Base-by-base conservation (phyloP, 2,329 filamentous ascomycete genomes). In the Microcyclosporella mali region DNA sequence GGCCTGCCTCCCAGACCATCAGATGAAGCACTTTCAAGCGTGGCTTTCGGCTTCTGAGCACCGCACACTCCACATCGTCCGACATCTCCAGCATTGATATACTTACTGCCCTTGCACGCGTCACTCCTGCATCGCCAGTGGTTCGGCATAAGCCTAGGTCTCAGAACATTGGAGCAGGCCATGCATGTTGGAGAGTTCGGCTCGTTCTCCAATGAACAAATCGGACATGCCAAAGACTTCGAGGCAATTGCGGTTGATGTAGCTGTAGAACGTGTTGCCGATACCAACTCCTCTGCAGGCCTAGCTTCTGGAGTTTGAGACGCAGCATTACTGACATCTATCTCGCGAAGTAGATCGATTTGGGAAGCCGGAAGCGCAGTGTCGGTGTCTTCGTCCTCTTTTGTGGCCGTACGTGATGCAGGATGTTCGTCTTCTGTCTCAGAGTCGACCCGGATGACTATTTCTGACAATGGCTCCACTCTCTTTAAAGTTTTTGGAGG, bases 21-120 rank as follows among this genome's bases (percentile, higher is more conserved):
- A 9, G 21, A 21, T 16, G 4, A 27, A 8, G 27, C 32, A n/a
- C n/a, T 11, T n/a, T 11, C 25, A 30, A 28, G 17, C 2, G 21
- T 33, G 11, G 19, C n/a, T 28, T 48, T 46, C 6, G 56, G 53
- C 37, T 56, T 59, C 33, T 48, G 45, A 25, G 63, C 65, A 14
- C 81, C 81, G 58, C 85, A 90, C 4, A 85, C 64, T 3, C 84
- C 84, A 60, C 85, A 90, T 1, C 80, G 61, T 6, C 80, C 82
- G 50, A 73, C 79, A 61, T 89, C 84, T 1, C 74, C 78, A 9
- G 82, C 73, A 56, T 89, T 90, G 40, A 81, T 57, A 59, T 87
- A 90, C 15, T 56, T 47, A 34, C 71, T 76, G 10, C 66, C 70
- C 46, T 64, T 65, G 59, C 85, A 90, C 2, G 66, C 51, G 3